Evolutionary conservation across 164 flowering plant species (phyloP), one percentile per base, ranked within the genome.

Genomic region (Aristolochia contorta): DNA sequence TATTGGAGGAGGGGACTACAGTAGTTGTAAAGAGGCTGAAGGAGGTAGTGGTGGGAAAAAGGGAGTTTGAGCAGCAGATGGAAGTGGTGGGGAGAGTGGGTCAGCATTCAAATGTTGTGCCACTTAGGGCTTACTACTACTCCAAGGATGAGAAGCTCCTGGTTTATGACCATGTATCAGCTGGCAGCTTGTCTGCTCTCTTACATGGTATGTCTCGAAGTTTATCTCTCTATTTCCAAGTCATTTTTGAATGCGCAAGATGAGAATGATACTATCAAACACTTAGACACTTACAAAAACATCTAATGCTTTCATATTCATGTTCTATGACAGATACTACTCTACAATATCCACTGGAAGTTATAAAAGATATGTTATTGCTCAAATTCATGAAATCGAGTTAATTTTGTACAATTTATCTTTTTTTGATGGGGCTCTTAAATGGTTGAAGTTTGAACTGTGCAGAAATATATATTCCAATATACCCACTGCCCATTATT

Each of bases 61-160:
- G 61, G 30, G 96, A 87, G 47, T 91, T 86, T 69, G 85, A 67
- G 67, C 87, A 86, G 70, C 90, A 83, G 66, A 91, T 87, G 70
- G 89, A 85, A 62, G 73, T 24, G 1, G 85, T 91, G 4, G 96
- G 92, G 15, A 67, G 80, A 51, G 78, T 77, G 0, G 81, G 86
- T 75, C 78, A 82, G 67, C 86, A 91, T 74, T 75, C 74, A 54
- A 86, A 83, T 69, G 77, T 91, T 74, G 87, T 88, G 15, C 91
- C 91, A 32, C 78, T 91, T 3, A 78, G 87, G 33, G 97, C 96
- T 57, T 91, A 84, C 61, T 86, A 87, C 74, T 91, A 73, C 58
- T 84, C 85, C 65, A 77, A 81, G 64, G 97, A 91, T 61, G 97
- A 91, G 78, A 91, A 91, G 79, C 93, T 91, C 56, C 89, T 91